Conservation (phyloP, 2,329 filamentous ascomycete species). For the Paecilomyces sp. region DNA sequence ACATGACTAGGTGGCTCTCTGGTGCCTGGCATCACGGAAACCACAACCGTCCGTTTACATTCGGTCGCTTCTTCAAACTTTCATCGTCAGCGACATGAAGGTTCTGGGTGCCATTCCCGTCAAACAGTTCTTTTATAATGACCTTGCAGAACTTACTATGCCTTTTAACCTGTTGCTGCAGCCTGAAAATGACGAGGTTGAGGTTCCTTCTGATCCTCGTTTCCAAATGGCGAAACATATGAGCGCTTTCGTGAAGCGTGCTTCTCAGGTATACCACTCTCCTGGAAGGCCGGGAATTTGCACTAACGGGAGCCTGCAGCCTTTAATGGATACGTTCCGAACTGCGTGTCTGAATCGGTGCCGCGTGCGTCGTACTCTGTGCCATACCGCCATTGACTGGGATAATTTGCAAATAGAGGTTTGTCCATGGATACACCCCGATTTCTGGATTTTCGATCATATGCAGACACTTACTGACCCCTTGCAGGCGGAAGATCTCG, state of each 20-base stretch:
- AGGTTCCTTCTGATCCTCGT: slow-evolving; percentile 65
- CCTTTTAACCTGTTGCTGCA: slow-evolving; percentile 66
- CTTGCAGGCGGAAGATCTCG: slow-evolving; percentile 57
- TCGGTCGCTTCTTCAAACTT: slow-evolving; percentile 67
- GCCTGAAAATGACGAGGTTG: slow-evolving; percentile 66
- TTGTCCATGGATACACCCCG: slow-evolving; percentile 3
- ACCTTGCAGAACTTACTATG: slow-evolving; percentile 70
- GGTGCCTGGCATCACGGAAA: slow-evolving; percentile 67
- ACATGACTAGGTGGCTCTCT: slow-evolving; percentile 60
- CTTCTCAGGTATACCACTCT: slow-evolving; percentile 33
- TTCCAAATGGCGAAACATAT: slow-evolving; percentile 67
- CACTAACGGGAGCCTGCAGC: slow-evolving; percentile 37
- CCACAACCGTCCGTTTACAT: slow-evolving; percentile 80
- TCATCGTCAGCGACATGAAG: slow-evolving; percentile 66
- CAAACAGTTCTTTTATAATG: slow-evolving; percentile 69
- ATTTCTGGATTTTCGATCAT: background rate
- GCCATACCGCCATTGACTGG: slow-evolving; percentile 75
- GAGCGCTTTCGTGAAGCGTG: slow-evolving; percentile 57
- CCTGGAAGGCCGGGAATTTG: background rate
- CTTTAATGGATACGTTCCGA: slow-evolving; percentile 76
- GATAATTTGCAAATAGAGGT: slow-evolving; percentile 76
- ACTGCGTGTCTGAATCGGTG: slow-evolving; percentile 86
- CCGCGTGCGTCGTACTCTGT: slow-evolving; percentile 80
- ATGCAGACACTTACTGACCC: slow-evolving; percentile 2
- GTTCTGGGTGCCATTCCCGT: slow-evolving; percentile 63